phyloP scores from a whole-genome alignment of 306 rosid species.

The Senna tora region DNA sequence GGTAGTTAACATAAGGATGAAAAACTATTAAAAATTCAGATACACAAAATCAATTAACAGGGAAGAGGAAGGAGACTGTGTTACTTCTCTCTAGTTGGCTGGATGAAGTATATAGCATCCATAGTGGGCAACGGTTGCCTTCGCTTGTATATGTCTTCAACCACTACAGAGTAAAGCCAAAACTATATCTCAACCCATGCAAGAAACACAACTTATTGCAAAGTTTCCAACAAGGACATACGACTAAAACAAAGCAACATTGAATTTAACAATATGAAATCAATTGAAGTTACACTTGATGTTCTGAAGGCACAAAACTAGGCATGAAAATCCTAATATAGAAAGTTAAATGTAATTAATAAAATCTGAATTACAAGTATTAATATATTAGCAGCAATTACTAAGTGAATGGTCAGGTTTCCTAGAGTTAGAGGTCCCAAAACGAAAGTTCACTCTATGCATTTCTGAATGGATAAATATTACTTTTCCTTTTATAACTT shows the following conservation, averaged over 20 bases:
- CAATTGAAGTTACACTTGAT: constrained; percentile 9
- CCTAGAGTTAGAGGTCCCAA: constrained; percentile 6
- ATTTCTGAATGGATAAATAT: background rate
- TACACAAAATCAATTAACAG: constrained; percentile 23
- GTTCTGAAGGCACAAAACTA: constrained; percentile 14
- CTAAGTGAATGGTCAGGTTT: background rate
- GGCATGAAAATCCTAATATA: constrained; percentile 1
- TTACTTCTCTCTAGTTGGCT: constrained; percentile 94
- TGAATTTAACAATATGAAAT: background rate
- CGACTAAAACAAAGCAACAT: background rate
- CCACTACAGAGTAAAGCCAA: constrained; percentile 66
- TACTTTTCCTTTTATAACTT: constrained; percentile 5
- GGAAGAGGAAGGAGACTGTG: constrained; percentile 31
- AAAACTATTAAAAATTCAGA: constrained; percentile 26
- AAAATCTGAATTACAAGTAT: background rate
- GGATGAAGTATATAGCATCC: constrained; percentile 98
- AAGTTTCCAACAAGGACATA: background rate
- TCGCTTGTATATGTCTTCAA: constrained; percentile 91
- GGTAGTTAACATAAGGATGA: constrained; percentile 17
- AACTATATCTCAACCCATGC: constrained; percentile 31
- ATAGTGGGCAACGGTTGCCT: constrained; percentile 92
- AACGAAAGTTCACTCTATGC: background rate
- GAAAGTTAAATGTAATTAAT: background rate
- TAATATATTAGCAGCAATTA: constrained; percentile 5
- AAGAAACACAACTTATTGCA: constrained; percentile 28